Percentiles rank a stretch among this genome's conserved stretches.
These are phyloP conservation scores for Neurospora crassa DNA, from an alignment of 2,329 filamentous ascomycete genomes.

Conservation along the genomic window DNA sequence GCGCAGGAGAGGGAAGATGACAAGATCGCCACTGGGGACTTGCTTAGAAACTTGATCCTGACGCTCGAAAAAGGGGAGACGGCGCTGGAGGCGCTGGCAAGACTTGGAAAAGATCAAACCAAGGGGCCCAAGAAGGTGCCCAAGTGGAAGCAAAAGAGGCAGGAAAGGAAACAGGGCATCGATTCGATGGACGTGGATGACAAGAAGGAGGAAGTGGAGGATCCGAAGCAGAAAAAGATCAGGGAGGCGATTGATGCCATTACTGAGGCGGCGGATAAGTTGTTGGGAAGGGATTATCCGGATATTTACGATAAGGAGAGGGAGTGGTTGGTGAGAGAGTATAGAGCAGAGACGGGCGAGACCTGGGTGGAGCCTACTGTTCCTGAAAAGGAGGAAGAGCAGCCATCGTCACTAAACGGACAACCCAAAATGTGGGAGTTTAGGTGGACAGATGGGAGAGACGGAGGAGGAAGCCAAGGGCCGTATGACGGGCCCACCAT, in stretches of 20 bases:
- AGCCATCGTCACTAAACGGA: slow-evolving; percentile 5
- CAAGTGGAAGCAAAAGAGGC: slow-evolving; percentile 63
- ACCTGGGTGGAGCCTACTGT: slow-evolving; percentile 53
- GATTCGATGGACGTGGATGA: slow-evolving; percentile 65
- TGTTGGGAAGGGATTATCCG: slow-evolving; percentile 71
- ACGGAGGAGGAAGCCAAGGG: slow-evolving; percentile 69
- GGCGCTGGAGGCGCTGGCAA: slow-evolving; percentile 74
- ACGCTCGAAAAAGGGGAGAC: slow-evolving; percentile 75
- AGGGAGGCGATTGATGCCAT: slow-evolving; percentile 70
- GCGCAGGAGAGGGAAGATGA: slow-evolving; percentile 67
- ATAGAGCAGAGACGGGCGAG: slow-evolving; percentile 75
- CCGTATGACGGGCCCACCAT: slow-evolving; percentile 81
- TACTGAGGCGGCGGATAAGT: slow-evolving; percentile 80
- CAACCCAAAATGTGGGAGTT: slow-evolving; percentile 67
- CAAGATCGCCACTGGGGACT: slow-evolving; percentile 75
- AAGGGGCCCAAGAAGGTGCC: slow-evolving; percentile 46
- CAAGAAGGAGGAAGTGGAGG: slow-evolving; percentile 42
- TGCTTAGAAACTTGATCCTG: slow-evolving; percentile 63
- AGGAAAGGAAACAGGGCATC: slow-evolving; percentile 41
- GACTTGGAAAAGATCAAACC: slow-evolving; percentile 60
- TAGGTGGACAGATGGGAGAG: slow-evolving; percentile 80
- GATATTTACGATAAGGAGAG: slow-evolving; percentile 91
- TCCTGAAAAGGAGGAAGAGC: slow-evolving; percentile 22
- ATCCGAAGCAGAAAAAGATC: slow-evolving; percentile 59
- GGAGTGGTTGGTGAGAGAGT: slow-evolving; percentile 75